Base-by-base conservation (phyloP, 2,329 filamentous ascomycete species). In the Metarhizium humberi region DNA sequence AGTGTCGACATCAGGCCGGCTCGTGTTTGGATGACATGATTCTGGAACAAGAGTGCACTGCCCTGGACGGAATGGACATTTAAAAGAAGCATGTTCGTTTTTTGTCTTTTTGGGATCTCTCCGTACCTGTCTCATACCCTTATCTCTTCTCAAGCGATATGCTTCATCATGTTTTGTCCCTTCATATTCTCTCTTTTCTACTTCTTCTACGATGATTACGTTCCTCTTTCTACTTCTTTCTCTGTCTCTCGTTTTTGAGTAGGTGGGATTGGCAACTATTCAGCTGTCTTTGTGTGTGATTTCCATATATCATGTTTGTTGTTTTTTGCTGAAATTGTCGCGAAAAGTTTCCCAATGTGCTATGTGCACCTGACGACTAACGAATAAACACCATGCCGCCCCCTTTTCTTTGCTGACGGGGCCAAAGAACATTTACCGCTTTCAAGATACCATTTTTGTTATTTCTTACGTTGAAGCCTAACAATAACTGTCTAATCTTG, bases 41-140 rank as follows among this genome's bases (percentile, higher is more conserved):
- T 32, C 51, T 48, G 54, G 48, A 50, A 38, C 50, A 48, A 51
- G n/a, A 49, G 45, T 36, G 57, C 57, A 45, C 53, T 30, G 32
- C 47, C 53, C 56, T 40, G 48, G 43, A 45, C 42, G 52, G 50
- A 51, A 54, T 54, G 57, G 60, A 56, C 48, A 52, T 54, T 46
- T 55, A 51, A 56, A 57, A 56, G 32, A 55, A 57, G 53, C 56
- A 57, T 56, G 50, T 55, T 53, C 38, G 32, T 49, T 47, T 56
- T 42, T 57, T 56, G 58, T 49, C 55, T 56, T 56, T 57, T 48
- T 50, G 36, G 51, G 53, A 59, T 49, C 45, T 58, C 51, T 60
- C 52, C 58, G 56, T 59, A 60, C 53, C 54, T 54, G 56, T 60
- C 57, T 55, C 61, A 58, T 60, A 58, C 52, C 57, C 55, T 58